Evolutionary conservation across 225 moss, liverwort and hornwort genomes (phyloP).

Genomic region (Bryoerythrophyllum caledonicum): DNA sequence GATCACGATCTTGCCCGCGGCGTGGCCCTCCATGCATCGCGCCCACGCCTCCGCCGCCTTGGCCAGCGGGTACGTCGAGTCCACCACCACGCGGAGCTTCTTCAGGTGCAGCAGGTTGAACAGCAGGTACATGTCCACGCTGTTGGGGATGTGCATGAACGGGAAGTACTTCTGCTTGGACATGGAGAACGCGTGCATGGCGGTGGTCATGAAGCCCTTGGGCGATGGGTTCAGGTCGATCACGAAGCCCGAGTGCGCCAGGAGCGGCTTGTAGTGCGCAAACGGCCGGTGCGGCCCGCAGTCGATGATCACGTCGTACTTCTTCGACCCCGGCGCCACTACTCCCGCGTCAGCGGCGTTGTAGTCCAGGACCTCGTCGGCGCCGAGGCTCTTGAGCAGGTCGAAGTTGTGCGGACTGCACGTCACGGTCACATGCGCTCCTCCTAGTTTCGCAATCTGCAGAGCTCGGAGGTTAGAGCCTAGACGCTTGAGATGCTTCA

Average conservation of each 20-base stretch:
- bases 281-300: conserved; percentile 48
- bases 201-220: conserved; percentile 29
- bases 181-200: conserved; percentile 37
- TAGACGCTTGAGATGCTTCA: no score
- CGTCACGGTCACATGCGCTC: conserved; percentile 71
- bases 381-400: conserved; percentile 66
- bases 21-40: conserved; percentile 67
- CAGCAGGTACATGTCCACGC: conserved; percentile 58
- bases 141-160: conserved; percentile 47
- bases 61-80: conserved; percentile 55
- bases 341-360: conserved; percentile 27
- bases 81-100: conserved; percentile 58
- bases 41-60: conserved; percentile 73
- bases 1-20: conserved; percentile 76
- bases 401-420: conserved; percentile 58
- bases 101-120: conserved; percentile 57
- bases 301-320: conserved; percentile 74
- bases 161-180: conserved; percentile 69
- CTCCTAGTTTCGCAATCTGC: conserved; percentile 83
- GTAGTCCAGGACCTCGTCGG: conserved; percentile 72
- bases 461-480: no score
- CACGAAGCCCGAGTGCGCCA: conserved; percentile 52
- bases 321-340: conserved; percentile 22
- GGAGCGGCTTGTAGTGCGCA: conserved; percentile 45
- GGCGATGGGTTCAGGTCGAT: conserved; percentile 58